Percentiles rank a stretch among this genome's conserved stretches.
Conservation (phyloP, 2,329 filamentous ascomycete genomes). For the Bipolaris victoriae region DNA sequence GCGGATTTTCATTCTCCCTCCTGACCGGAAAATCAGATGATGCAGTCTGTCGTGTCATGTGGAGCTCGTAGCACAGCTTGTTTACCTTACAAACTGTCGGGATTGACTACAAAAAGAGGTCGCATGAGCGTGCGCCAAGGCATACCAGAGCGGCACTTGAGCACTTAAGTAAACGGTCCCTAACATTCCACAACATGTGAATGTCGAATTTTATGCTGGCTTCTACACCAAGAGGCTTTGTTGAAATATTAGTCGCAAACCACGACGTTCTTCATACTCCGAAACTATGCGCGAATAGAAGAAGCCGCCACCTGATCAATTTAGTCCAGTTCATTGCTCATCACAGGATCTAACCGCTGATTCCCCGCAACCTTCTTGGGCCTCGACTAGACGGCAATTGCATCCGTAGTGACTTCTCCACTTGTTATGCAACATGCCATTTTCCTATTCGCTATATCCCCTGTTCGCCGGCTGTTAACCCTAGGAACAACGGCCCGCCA, state of each 20-base stretch:
- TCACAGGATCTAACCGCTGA: constrained; percentile 20
- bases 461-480: constrained; percentile 30
- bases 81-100: background rate
- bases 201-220: background rate
- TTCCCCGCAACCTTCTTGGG: constrained; percentile 15
- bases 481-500: constrained; percentile 42
- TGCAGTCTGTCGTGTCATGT: constrained; percentile 3
- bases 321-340: constrained; percentile 2
- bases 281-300: constrained; percentile 1
- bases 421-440: constrained; percentile 20
- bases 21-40: background rate
- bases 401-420: constrained; percentile 13
- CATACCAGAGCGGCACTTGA: background rate
- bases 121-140: constrained; percentile 2
- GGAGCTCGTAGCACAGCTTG: background rate
- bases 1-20: background rate
- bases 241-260: background rate
- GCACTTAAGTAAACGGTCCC: background rate
- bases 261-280: background rate
- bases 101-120: background rate
- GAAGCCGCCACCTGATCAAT: constrained; percentile 1
- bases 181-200: background rate
- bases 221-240: background rate
- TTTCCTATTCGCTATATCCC: constrained; percentile 35
- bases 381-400: constrained; percentile 21